Evolutionary conservation across 1,284 basidiomycete species (phyloP), one percentile per base, ranked within the genome.

Genomic region (Ustilago xerochloae): DNA sequence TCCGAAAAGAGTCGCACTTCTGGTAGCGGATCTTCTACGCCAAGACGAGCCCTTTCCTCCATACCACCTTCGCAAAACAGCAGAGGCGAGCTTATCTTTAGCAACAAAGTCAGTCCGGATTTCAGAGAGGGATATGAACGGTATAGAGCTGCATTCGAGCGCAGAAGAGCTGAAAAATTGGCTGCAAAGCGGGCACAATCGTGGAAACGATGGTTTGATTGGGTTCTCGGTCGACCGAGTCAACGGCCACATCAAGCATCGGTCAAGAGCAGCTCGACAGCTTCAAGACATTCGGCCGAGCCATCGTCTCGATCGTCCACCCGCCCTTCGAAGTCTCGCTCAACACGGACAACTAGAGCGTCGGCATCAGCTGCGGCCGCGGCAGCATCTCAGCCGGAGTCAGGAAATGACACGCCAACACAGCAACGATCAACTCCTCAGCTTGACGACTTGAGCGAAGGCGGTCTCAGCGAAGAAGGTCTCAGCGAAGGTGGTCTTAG

Each of bases 11-110:
- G n/a, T n/a, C 56, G 65, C 15, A 41, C 22, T 35, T 24, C 48
- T 7, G 13, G 22, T 47, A 46, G 49, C 12, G 48, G 43, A 18
- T 12, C 47, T 6, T 48, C 50, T 9, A 53, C 38, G n/a, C 47
- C 52, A 16, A 32, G 46, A 12, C 29, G 59, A 30, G 36, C 58
- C 18, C 35, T 96, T 67, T 88, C 92, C 2, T 89, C 92, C 9
- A 96, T 97, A 38, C 94, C 95, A 1, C 94, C 94, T 0, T 88
- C 93, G 6, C 87, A 87, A 35, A 97, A 96, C 85, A 94, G 95
- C 4, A 90, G 95, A 13, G 96, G 97, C 47, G 96, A 99, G 82
- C 89, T 99, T 68, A 95, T 99, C 71, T 97, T 99, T 85, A 94
- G 92, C 13, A 93, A 91, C 13, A 90, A 92, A 47, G 92, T 99